Evolutionary conservation across 805 yeast genomes (phyloP).

Genomic region (Komagataella mondaviorum): DNA sequence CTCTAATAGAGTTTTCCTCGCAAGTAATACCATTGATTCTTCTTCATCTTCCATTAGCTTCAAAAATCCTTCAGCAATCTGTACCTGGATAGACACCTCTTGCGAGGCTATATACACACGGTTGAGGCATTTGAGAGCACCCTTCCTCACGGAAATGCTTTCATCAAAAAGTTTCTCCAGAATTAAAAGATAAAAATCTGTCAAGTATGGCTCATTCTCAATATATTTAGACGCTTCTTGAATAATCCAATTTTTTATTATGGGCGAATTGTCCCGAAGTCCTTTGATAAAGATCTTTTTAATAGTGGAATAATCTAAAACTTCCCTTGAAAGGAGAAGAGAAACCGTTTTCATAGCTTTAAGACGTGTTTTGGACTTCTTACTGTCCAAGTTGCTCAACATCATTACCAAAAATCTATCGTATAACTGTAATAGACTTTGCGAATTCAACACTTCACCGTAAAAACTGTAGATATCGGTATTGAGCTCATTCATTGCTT

Average conservation of each 20-base stretch:
- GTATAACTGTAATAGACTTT: not conserved
- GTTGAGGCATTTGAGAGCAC: slow-evolving; percentile 39
- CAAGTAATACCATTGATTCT: slow-evolving; percentile 29
- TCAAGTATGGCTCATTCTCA: not conserved
- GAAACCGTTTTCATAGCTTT: not conserved
- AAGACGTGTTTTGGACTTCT: not conserved
- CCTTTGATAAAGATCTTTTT: not conserved
- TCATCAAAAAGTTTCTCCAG: slow-evolving; percentile 39
- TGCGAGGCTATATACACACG: slow-evolving; percentile 27
- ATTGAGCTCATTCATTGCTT: not conserved
- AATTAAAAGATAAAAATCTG: slow-evolving; percentile 29
- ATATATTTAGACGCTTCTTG: not conserved
- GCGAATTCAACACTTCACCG: not conserved
- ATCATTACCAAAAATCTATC: not conserved
- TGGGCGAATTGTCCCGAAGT: not conserved
- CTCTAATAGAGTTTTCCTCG: slow-evolving; percentile 22
- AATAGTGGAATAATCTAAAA: not conserved
- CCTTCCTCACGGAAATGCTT: slow-evolving; percentile 51
- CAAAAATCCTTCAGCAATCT: slow-evolving; percentile 37
- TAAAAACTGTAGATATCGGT: not conserved
- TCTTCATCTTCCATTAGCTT: slow-evolving; percentile 61
- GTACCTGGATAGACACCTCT: slow-evolving; percentile 19
- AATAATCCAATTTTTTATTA: not conserved
- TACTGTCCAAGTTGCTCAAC: not conserved
- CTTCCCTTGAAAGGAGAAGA: not conserved